Conservation (phyloP, 176 grass and related monocot genomes). For the Hsuehochloa calcarea region DNA sequence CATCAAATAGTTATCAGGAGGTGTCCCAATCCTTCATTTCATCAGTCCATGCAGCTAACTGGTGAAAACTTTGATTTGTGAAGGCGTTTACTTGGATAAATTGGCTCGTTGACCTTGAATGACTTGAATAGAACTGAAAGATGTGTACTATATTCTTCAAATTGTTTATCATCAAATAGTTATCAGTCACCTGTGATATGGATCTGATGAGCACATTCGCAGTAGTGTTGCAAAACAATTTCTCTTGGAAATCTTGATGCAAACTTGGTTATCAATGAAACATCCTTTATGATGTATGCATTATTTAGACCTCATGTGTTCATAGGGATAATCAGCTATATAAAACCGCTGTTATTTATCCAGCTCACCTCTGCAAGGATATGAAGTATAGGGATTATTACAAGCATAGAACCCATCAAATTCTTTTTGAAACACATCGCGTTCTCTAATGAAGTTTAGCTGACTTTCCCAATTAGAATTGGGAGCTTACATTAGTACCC, state of each 20-base stretch:
- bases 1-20: neutral
- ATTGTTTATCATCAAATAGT: neutral
- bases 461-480: neutral
- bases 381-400: neutral
- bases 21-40: neutral
- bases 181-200: neutral
- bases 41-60: neutral
- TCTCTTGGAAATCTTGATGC: neutral
- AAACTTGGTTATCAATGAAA: neutral
- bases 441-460: neutral
- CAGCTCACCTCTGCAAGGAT: neutral
- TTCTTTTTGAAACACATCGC: neutral
- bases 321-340: no score
- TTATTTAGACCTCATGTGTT: no score
- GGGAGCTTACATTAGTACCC: neutral
- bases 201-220: neutral
- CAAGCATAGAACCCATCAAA: neutral
- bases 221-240: neutral
- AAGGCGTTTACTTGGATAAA: slow-evolving; percentile 14
- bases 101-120: neutral
- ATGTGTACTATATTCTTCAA: neutral
- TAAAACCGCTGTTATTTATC: no score
- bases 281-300: no score
- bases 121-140: neutral
- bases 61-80: neutral